Percentiles rank a stretch among this genome's conserved stretches.
These are phyloP conservation scores for Postia placenta DNA, from an alignment of 768 basidiomycete genomes.

Conservation along the genomic window DNA sequence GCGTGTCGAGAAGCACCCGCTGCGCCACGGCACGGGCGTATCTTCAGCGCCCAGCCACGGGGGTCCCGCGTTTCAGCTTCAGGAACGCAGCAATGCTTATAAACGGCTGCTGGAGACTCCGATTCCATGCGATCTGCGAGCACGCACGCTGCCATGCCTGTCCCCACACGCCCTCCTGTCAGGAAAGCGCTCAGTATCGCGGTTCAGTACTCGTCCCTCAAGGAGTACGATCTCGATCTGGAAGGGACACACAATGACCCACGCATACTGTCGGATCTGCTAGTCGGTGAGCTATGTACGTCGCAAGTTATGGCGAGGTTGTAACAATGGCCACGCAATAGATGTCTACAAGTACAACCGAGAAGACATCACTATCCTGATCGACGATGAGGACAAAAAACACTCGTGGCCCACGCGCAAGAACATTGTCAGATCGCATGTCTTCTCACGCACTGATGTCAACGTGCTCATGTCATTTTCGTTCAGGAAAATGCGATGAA, in stretches of 20 bases:
- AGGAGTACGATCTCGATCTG: conserved; percentile 10
- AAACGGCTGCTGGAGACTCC: neutral
- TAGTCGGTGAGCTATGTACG: conserved; percentile 27
- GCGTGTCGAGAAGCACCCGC: no score
- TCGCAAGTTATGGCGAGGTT: neutral
- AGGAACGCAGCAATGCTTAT: neutral
- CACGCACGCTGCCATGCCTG: neutral
- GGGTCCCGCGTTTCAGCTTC: neutral
- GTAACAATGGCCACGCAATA: conserved; percentile 8
- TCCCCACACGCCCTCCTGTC: conserved; percentile 1
- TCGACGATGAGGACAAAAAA: conserved; percentile 25
- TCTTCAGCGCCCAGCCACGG: neutral
- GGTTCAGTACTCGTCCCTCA: conserved; percentile 9
- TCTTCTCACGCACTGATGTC: neutral
- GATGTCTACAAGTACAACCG: conserved; percentile 33
- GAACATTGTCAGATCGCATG: conserved; percentile 36
- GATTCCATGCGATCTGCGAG: neutral
- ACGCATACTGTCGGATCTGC: conserved; percentile 26
- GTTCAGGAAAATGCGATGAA: conserved; percentile 28
- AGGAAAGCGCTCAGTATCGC: conserved; percentile 10
- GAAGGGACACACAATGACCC: conserved; percentile 35
- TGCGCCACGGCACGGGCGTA: neutral
- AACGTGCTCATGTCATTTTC: conserved; percentile 24
- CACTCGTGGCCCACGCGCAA: conserved; percentile 33
- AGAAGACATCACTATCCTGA: conserved; percentile 37